These are phyloP conservation scores for Chloris gayana DNA, from an alignment of 176 grass and related monocot species.

Conservation along the genomic window DNA sequence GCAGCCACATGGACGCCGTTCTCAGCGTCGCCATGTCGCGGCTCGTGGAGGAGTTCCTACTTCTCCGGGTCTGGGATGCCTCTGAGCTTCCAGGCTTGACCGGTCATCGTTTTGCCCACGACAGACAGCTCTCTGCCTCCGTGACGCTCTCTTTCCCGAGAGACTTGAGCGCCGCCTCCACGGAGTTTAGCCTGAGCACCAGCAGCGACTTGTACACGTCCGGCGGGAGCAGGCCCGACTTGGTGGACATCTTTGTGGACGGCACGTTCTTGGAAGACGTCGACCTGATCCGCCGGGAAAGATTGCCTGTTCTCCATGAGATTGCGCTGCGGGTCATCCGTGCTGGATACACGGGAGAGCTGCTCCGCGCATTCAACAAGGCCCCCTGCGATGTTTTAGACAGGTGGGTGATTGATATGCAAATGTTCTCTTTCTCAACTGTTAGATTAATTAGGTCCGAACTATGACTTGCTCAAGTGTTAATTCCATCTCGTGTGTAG, in stretches of 20 bases:
- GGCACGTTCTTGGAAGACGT: slow-evolving; percentile 12
- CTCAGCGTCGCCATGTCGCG: slow-evolving; percentile 7
- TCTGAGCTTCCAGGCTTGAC: neutral
- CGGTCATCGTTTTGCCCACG: neutral
- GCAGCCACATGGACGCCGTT: slow-evolving; percentile 3
- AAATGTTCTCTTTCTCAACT: too few relatives aligned
- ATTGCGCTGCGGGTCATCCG: slow-evolving; percentile 17
- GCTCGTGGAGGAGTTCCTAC: slow-evolving; percentile 36
- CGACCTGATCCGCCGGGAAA: neutral
- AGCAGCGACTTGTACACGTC: neutral
- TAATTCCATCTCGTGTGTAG: too few relatives aligned
- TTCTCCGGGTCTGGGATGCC: slow-evolving; percentile 35
- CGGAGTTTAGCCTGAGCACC: neutral
- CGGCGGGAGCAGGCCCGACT: neutral
- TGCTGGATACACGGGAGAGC: neutral
- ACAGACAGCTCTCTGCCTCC: neutral
- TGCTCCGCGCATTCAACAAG: slow-evolving; percentile 17
- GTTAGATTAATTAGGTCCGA: too few relatives aligned
- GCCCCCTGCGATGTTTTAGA: slow-evolving; percentile 39
- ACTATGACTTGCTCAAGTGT: too few relatives aligned
- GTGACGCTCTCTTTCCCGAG: neutral
- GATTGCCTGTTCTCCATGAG: slow-evolving; percentile 32
- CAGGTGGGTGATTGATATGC: neutral
- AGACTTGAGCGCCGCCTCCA: neutral
- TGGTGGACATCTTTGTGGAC: neutral